A percentile compares a stretch with the other conserved stretches of the same genome.
Conservation (phyloP, 2,329 filamentous ascomycete genomes). For the Colletotrichum gloeosporioides region DNA sequence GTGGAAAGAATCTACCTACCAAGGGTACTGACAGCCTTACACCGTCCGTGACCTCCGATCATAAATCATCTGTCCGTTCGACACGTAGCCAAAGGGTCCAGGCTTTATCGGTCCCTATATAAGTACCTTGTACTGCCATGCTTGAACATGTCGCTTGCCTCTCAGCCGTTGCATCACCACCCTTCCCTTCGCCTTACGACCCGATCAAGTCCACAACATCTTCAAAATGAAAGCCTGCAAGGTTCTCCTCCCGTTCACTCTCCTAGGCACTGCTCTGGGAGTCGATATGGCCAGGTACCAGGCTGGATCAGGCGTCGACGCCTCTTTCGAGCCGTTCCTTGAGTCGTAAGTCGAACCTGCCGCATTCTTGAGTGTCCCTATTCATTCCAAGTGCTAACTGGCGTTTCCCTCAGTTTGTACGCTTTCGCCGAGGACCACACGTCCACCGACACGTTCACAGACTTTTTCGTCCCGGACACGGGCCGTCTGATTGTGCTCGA, state of each 20-base stretch:
- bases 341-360: background rate
- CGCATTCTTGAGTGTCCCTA: background rate
- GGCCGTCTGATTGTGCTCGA: constrained; percentile 2
- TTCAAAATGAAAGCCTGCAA: background rate
- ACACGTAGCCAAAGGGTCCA: background rate
- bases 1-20: background rate
- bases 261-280: background rate
- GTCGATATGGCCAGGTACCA: constrained; percentile 1
- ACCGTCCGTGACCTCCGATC: background rate
- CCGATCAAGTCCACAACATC: background rate
- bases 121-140: background rate
- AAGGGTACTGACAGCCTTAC: background rate
- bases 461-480: background rate
- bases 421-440: constrained; percentile 1
- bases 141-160: background rate
- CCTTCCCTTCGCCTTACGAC: background rate
- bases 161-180: background rate
- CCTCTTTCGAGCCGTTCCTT: constrained; percentile 2
- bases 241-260: background rate
- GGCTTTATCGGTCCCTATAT: background rate
- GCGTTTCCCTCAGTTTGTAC: background rate
- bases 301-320: background rate
- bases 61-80: background rate
- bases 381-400: background rate
- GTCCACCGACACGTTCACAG: constrained; percentile 7